These are phyloP conservation scores for Trichosporon faecale DNA, from an alignment of 1,284 basidiomycete species.

Conservation along the genomic window DNA sequence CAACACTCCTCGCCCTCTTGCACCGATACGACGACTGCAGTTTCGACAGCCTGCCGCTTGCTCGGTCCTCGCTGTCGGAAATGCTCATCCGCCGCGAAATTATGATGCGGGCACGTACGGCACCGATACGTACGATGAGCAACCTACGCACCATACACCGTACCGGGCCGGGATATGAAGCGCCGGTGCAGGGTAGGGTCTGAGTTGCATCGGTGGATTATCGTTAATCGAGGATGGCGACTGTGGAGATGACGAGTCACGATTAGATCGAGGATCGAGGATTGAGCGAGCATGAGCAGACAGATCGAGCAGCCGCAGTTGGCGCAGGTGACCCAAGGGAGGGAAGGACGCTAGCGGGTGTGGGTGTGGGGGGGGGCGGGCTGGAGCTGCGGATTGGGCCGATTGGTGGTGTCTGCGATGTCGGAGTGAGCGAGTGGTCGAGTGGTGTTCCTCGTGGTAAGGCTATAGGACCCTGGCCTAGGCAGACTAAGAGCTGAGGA, in stretches of 20 bases:
- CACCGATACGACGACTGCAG: neutral
- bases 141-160: neutral
- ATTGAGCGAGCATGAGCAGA: no score
- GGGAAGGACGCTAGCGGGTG: no score
- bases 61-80: neutral
- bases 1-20: neutral
- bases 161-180: no score
- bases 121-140: neutral
- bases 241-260: neutral
- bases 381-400: neutral
- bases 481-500: slow-evolving; percentile 2
- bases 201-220: neutral
- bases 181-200: neutral
- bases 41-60: neutral
- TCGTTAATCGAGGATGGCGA: neutral
- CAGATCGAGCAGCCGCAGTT: neutral
- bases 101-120: neutral
- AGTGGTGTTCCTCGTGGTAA: slow-evolving; percentile 8
- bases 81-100: neutral
- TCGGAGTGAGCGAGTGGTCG: neutral
- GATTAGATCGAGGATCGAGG: neutral
- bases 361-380: no score
- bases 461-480: neutral
- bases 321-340: neutral
- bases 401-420: neutral